Evolutionary conservation across 495 filamentous ascomycete genomes (phyloP).

Genomic region (Xylaria curta): DNA sequence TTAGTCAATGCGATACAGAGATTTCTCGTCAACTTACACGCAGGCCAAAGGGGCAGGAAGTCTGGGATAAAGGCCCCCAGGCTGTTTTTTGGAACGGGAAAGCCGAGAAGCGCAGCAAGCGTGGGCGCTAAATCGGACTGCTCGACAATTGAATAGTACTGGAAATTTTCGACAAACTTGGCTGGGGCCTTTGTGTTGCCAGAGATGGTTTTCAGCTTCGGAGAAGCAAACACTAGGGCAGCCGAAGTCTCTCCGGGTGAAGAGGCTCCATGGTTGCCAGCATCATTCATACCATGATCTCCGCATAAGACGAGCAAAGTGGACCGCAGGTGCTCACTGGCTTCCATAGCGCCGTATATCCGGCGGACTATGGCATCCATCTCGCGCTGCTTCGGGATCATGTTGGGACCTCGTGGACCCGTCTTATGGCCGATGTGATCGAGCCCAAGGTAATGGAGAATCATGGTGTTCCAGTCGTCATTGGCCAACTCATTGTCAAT

Average conservation of each 20-base stretch:
- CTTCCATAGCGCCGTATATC: slow-evolving; percentile 78
- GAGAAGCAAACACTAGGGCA: slow-evolving; percentile 89
- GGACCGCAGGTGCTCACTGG: slow-evolving; percentile 69
- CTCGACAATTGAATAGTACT: slow-evolving; percentile 83
- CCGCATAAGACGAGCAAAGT: slow-evolving; percentile 88
- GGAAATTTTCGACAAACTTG: slow-evolving; percentile 63
- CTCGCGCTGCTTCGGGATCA: slow-evolving; percentile 90
- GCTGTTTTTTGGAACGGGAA: slow-evolving; percentile 92
- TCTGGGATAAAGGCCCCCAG: slow-evolving; percentile 85
- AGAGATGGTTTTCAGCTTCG: slow-evolving; percentile 70
- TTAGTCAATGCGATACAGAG: slow-evolving; percentile 25
- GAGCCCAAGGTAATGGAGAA: slow-evolving; percentile 93
- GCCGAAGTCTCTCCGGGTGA: slow-evolving; percentile 91
- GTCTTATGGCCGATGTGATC: slow-evolving; percentile 98
- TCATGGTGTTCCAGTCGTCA: slow-evolving; percentile 89
- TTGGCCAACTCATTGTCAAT: slow-evolving; percentile 73
- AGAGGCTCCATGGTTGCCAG: slow-evolving; percentile 95
- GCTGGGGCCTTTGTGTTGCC: slow-evolving; percentile 52
- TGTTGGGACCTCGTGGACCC: slow-evolving; percentile 87
- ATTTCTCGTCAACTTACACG: slow-evolving; percentile 51
- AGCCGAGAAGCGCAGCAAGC: slow-evolving; percentile 82
- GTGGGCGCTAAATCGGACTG: slow-evolving; percentile 94
- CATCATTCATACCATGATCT: slow-evolving; percentile 99
- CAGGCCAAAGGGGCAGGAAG: slow-evolving; percentile 75
- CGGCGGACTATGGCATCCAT: slow-evolving; percentile 85